Evolutionary conservation across 2,329 filamentous ascomycete genomes (phyloP), one percentile per base, ranked within the genome.

Genomic region (Apiospora arundinis): DNA sequence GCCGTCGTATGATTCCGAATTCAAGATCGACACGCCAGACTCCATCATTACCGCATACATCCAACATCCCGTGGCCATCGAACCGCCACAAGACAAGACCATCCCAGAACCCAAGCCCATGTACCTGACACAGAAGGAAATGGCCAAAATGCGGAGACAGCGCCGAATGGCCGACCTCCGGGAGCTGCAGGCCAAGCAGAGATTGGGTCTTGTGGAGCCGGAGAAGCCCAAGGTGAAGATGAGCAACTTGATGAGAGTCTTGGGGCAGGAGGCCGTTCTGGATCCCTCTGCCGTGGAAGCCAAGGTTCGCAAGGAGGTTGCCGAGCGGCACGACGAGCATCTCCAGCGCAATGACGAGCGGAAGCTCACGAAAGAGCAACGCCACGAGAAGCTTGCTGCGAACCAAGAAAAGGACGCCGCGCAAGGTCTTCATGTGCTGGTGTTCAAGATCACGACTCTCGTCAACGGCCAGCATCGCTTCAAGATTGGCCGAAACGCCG

Each of bases 241-340:
- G 82, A 93, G 92, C 71, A 99, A 99, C 81, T 89, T 99, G 79
- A 99, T 99, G 96, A 92, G 95, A 71, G 96, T 99, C 42, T 87
- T 98, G 70, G 96, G 96, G 74, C 94, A 98, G 80, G 92, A 94
- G 82, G 89, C 89, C 23, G 95, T 99, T 75, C 97, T 97, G 79
- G 96, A 99, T 82, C 96, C 96, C 8, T 99, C 97, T 0, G 96
- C 96, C 4, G 96, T 99, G 65, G 96, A 99, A 83, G 94, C 95
- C 68, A 91, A 94, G 32, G 96, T 99, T 69, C 97, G 97, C 81
- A 89, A 92, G 69, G 95, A 99, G 81, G 98, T 99, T 75, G 92
- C 92, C 40, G 95, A 97, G 74, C 93, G 96, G 56, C 91, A 92
- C 71, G 88, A 93, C 72, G 89, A 92, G 75, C 97, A 99, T 81